Evolutionary conservation across 495 filamentous ascomycete species (phyloP).

Genomic region (Penicillium silybi): DNA sequence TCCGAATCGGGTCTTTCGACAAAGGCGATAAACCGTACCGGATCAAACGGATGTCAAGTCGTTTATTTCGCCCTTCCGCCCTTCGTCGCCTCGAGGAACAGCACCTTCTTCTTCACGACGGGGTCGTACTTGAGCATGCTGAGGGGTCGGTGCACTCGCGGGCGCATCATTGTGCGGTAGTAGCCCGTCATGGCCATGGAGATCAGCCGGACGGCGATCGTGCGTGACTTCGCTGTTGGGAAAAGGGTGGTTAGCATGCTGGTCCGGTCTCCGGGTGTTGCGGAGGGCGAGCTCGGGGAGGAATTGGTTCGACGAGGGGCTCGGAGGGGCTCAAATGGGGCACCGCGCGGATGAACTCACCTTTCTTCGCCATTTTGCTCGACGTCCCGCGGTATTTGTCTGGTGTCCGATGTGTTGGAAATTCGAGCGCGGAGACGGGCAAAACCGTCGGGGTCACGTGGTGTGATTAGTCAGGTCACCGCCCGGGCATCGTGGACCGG

Average conservation of each 20-base stretch:
- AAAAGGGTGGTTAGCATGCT: conserved; percentile 8
- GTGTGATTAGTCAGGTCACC: conserved; percentile 4
- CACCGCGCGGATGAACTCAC: conserved; percentile 5
- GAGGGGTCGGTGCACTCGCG: conserved; percentile 74
- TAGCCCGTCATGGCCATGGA: conserved; percentile 99
- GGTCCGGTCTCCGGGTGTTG: background rate
- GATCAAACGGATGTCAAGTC: background rate
- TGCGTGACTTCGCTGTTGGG: conserved; percentile 78
- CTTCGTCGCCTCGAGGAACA: conserved; percentile 89
- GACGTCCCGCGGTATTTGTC: conserved; percentile 12
- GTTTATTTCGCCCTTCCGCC: conserved; percentile 43
- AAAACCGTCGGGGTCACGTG: conserved; percentile 13
- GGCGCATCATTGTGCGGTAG: conserved; percentile 84
- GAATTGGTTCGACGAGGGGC: background rate
- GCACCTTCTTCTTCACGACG: conserved; percentile 89
- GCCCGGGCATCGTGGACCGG: background rate
- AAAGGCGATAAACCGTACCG: background rate
- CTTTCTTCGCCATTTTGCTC: conserved; percentile 34
- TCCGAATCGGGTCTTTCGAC: background rate
- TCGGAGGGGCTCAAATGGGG: background rate
- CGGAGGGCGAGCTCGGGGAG: background rate
- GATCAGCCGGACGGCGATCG: conserved; percentile 86
- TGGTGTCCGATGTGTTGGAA: conserved; percentile 12
- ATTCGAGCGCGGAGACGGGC: conserved; percentile 12
- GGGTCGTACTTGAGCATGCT: conserved; percentile 99